Conservation (phyloP, 2,329 filamentous ascomycete species). For the Ceratocystis destructans region DNA sequence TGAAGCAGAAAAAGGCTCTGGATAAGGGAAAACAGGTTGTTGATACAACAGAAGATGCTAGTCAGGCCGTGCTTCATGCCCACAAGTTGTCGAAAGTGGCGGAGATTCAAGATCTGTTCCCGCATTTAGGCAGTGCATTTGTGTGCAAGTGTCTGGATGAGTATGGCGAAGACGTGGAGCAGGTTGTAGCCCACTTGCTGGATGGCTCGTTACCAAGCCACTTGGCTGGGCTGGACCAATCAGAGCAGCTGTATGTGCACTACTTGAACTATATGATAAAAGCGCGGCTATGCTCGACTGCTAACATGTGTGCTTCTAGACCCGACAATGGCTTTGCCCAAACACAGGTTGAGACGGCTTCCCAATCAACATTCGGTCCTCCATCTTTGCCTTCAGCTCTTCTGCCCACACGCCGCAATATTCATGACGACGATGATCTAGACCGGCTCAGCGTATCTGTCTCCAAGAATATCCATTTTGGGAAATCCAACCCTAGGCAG, state of each 20-base stretch:
- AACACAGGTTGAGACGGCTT: constrained; percentile 32
- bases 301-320: constrained; percentile 2
- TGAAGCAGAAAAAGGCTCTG: constrained; percentile 33
- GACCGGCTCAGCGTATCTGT: constrained; percentile 54
- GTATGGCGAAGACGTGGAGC: constrained; percentile 63
- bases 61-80: constrained; percentile 46
- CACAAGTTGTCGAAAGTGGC: constrained; percentile 75
- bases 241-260: constrained; percentile 41
- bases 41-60: constrained; percentile 28
- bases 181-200: constrained; percentile 67
- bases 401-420: constrained; percentile 50
- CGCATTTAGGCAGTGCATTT: constrained; percentile 72
- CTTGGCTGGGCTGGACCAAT: constrained; percentile 49
- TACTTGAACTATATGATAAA: not conserved
- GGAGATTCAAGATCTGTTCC: constrained; percentile 88
- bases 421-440: constrained; percentile 70
- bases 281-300: not conserved
- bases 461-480: constrained; percentile 56
- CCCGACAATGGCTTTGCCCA: constrained; percentile 11
- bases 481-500: constrained; percentile 48
- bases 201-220: constrained; percentile 61
- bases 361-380: constrained; percentile 43
- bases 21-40: constrained; percentile 51
- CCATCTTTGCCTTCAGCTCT: constrained; percentile 23
- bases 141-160: constrained; percentile 65